Base-by-base conservation (phyloP, 768 basidiomycete species). In the Mycena leptocephala region DNA sequence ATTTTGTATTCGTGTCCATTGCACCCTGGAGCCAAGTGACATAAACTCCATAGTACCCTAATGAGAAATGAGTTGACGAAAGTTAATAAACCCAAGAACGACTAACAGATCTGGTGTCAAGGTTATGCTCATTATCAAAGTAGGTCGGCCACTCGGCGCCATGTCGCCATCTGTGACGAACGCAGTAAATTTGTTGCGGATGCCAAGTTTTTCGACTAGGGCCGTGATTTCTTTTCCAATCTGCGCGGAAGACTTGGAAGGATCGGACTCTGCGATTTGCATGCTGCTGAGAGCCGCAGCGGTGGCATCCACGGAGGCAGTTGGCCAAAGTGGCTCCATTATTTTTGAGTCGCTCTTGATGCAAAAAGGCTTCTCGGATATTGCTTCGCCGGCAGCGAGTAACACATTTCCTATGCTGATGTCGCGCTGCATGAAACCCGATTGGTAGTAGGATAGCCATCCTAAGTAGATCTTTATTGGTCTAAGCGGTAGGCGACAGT, bases 21-120 rank as follows among this genome's bases (percentile, higher is more conserved):
- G 76, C 46, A 6, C 22, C 0, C 5, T 58, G 67, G 20, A 79
- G 46, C 3, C n/a, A 5, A 53, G 24, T 6, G 79, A 80, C 79
- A 80, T 80, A 61, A 78, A 78, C 37, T 78, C 71, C 2, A 22
- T 35, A 11, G 79, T 76, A 1, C 77, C 71, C 77, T 80, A 39
- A 33, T 33, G 7, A 33, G 35, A 39, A 66, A 22, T 28, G 28
- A 24, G 20, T 58, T 4, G 14, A 24, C 7, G 39, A 32, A 35
- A 30, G 62, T n/a, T 2, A 20, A 55, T 35, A 37, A 59, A 72
- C 41, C 2, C 24, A 48, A n/a, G 24, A 24, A n/a, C n/a, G 5
- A 32, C 70, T 13, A 11, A 73, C 75, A 18, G 56, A 74, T 76
- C 39, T 70, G 24, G 13, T 59, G 26, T 56, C 24, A 16, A 37